Evolutionary conservation across 2,329 filamentous ascomycete genomes (phyloP), one percentile per base, ranked within the genome.

Genomic region (Curvularia eragrostidis): DNA sequence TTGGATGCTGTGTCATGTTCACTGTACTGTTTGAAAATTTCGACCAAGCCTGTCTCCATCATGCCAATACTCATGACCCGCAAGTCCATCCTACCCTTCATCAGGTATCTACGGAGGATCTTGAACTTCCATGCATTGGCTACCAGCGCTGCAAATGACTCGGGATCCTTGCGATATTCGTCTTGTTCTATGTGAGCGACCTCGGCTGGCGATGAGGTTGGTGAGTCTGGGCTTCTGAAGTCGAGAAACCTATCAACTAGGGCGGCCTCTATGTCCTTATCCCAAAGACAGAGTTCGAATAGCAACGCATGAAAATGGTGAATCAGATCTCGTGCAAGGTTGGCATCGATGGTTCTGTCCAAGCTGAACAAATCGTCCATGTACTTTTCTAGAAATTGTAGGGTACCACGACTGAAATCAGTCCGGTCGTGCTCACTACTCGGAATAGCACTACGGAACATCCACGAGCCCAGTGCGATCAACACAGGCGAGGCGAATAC

Each of bases 61-160:
- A 81, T 81, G n/a, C 87, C 85, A 48, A 94, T 88, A 19, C 91
- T 92, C 72, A 87, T 84, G 12, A 96, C 90, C 36, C 94, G 89
- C 36, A 97, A 82, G 70, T 96, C 91, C 92, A 98, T 97, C 69
- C 94, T 91, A 34, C 91, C 89, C 56, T 91, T 94, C 69, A 85
- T 87, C 51, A 97, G 88, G 64, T 94, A 87, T 64, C 86, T 89
- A 66, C 86, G 87, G 50, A 91, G 80, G 1, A 89, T 80, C 42
- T 82, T 81, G 66, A 97, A 87, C 49, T 87, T 88, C 89, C 91
- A 96, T 54, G 87, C 83, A 51, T 82, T 80, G 1, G 82, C 77
- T 15, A 90, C 80, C 0, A 87, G 79, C 8, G 85, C 83, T 1
- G 79, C 69, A 1, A 79, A 79, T 55, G 77, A 77, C 2, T 71